Base-by-base conservation (phyloP, 129 eudicot genomes). In the Chrysanthemum seticuspe region DNA sequence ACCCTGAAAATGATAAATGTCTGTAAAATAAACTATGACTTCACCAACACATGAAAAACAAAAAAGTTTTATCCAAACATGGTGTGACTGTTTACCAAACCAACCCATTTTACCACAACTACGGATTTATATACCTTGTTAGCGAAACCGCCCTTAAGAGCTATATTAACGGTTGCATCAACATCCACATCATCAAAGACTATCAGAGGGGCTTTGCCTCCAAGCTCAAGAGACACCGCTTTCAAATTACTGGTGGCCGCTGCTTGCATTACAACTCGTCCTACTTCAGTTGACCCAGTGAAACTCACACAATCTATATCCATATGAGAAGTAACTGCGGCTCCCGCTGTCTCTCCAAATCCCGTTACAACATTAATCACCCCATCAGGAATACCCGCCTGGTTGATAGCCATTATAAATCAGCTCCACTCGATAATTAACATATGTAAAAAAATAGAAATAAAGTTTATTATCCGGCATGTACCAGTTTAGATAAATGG, bases 351-450 rank as follows among this genome's bases (percentile, higher is more conserved):
- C 0, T 77, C 75, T 23, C 99, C 99, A 68, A 55, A 90, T 56
- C 99, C 99, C 9, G 86, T 83, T 14, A 90, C 78, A 13, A 94
- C 96, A 75, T 94, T 94, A 13, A 90, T 59, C 74, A 94, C 99
- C 54, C 99, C 99, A 80, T 94, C 89, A 0, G 98, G 98, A 45
- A 89, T 47, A 16, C 98, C 98, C n/a, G 95, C 98, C 98, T 89
- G 82, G 54, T 76, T 31, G 3, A 13, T 21, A 23, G 15, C 12
- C 16, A 66, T 29, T 77, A 49, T 36, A 11, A n/a, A 73, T 51
- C 19, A 72, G 13, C n/a, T 45, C 14, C 7, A 29, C 13, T 54
- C 8, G 25, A 59, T 21, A 40, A 53, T 13, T 53, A 53, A 10
- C 0, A 2, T 6, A 5, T 14, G 9, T 10, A 8, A 6, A 52